These are phyloP conservation scores for Kandelia obovata DNA, from an alignment of 345 rosid species.

Conservation along the genomic window DNA sequence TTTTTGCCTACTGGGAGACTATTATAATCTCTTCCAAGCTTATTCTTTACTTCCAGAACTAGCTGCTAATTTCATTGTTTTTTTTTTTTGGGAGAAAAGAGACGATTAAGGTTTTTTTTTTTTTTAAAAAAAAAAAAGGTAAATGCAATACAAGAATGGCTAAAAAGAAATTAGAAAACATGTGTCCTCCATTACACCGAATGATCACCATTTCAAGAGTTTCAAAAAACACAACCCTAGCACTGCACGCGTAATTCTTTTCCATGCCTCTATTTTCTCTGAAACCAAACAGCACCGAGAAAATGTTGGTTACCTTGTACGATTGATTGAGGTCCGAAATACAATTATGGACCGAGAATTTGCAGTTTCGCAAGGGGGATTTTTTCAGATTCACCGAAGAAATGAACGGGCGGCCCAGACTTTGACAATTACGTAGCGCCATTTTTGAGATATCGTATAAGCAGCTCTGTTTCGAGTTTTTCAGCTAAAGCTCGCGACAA, in stretches of 20 bases:
- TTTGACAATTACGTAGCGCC: conserved; percentile 28
- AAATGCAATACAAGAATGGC: neutral
- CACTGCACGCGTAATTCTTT: neutral
- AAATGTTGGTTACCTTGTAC: conserved; percentile 35
- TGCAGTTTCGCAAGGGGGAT: conserved; percentile 35
- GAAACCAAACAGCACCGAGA: conserved; percentile 19
- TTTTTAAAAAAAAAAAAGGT: no score
- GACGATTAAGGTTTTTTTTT: neutral
- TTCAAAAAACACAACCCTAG: no score
- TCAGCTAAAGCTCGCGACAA: neutral
- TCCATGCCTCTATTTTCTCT: conserved; percentile 7
- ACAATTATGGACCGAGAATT: conserved; percentile 41
- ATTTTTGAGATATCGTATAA: conserved; percentile 14
- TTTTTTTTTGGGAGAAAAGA: no score
- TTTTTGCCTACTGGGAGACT: conserved; percentile 70
- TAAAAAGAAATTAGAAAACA: neutral
- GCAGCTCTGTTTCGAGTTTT: neutral
- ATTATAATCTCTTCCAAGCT: conserved; percentile 54
- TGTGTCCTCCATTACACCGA: no score
- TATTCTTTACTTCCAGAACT: conserved; percentile 69
- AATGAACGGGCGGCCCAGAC: conserved; percentile 21
- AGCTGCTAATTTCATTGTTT: conserved; percentile 39
- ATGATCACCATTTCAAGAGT: no score
- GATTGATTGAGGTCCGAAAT: conserved; percentile 33
- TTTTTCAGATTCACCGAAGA: conserved; percentile 18